These are phyloP conservation scores for Metschnikowia drakensbergensis DNA, from an alignment of 805 yeast genomes.

Conservation along the genomic window DNA sequence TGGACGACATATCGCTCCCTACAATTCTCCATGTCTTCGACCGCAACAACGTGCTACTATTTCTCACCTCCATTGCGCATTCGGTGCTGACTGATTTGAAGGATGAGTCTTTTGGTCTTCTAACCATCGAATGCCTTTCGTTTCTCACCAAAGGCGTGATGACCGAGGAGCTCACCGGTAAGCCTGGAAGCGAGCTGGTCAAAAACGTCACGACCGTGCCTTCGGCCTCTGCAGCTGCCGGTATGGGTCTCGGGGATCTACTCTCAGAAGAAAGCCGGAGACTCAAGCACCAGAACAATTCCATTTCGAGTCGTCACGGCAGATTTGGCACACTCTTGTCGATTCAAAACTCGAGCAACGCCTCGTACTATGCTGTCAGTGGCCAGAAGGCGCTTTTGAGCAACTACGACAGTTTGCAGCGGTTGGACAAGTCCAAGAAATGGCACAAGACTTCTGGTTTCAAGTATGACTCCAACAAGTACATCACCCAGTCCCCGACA, in stretches of 20 bases:
- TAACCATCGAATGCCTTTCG: slow-evolving; percentile 67
- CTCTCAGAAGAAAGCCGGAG: slow-evolving; percentile 59
- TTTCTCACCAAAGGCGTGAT: slow-evolving; percentile 54
- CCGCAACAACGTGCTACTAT: slow-evolving; percentile 68
- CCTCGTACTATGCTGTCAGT: slow-evolving; percentile 59
- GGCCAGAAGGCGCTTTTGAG: slow-evolving; percentile 64
- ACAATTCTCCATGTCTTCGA: slow-evolving; percentile 55
- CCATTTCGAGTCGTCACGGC: slow-evolving; percentile 73
- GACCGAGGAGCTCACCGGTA: slow-evolving; percentile 6
- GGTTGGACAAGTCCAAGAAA: slow-evolving; percentile 63
- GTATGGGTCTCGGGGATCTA: slow-evolving; percentile 45
- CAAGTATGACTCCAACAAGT: slow-evolving; percentile 41
- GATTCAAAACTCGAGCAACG: slow-evolving; percentile 53
- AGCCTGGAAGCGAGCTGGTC: neutral
- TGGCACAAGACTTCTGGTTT: slow-evolving; percentile 49
- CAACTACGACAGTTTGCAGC: slow-evolving; percentile 51
- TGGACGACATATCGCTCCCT: slow-evolving; percentile 66
- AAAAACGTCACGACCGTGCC: slow-evolving; percentile 10
- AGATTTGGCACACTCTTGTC: slow-evolving; percentile 86
- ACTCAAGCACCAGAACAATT: slow-evolving; percentile 45
- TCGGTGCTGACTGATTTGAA: slow-evolving; percentile 64
- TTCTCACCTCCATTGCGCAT: slow-evolving; percentile 67
- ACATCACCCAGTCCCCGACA: slow-evolving; percentile 20
- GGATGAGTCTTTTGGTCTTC: slow-evolving; percentile 53
- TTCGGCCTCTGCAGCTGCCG: slow-evolving; percentile 28